Evolutionary conservation across 2,329 filamentous ascomycete genomes (phyloP).

Genomic region (Aspergillus luchuensis): DNA sequence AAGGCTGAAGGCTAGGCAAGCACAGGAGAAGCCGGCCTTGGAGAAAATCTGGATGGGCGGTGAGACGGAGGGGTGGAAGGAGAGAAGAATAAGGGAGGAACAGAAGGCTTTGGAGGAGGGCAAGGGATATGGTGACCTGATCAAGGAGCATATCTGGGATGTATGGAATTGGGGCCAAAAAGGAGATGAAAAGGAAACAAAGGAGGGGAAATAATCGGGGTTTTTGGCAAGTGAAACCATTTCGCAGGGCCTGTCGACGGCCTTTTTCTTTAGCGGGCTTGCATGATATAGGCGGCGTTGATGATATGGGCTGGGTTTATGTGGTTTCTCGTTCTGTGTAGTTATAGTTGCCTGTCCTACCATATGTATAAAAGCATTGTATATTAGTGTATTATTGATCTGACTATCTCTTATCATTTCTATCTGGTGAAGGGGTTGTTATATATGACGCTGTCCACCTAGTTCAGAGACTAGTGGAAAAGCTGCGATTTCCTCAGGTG

Average conservation of each 20-base stretch:
- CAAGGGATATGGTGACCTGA: constrained; percentile 50
- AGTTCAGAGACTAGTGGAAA: too few species aligned
- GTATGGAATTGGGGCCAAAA: constrained; percentile 47
- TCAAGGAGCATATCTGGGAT: constrained; percentile 50
- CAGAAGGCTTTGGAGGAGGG: constrained; percentile 46
- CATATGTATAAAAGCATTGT: too few species aligned
- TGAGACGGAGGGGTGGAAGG: constrained; percentile 48
- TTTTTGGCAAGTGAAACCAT: too few species aligned
- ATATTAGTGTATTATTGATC: too few species aligned
- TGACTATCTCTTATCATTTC: too few species aligned
- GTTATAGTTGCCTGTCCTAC: too few species aligned
- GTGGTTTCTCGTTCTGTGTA: neutral
- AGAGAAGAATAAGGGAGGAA: constrained; percentile 44
- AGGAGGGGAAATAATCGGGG: neutral
- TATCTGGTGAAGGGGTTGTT: too few species aligned
- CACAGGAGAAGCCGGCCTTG: constrained; percentile 32
- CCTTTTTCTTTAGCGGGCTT: neutral
- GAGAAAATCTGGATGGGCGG: constrained; percentile 44
- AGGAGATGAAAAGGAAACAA: constrained; percentile 11
- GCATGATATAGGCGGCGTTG: neutral
- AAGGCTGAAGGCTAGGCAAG: constrained; percentile 34
- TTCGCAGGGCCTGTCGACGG: neutral
- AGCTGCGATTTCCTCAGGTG: too few species aligned
- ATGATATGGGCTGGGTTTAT: neutral
- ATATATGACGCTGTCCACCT: too few species aligned